Base-by-base conservation (phyloP, 73 alveolate species). In the Stentor roeselii region DNA sequence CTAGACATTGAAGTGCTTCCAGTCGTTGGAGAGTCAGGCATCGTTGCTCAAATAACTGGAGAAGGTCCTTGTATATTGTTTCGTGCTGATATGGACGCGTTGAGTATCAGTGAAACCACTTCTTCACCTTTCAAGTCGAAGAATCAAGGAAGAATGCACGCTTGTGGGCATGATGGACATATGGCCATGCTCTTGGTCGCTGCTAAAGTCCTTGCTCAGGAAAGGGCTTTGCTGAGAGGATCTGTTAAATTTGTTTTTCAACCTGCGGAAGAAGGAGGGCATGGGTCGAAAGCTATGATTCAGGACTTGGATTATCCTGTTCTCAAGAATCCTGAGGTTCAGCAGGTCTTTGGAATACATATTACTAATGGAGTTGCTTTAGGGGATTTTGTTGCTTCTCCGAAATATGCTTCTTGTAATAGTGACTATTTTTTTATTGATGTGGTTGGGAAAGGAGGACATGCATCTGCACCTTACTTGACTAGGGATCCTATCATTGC, bases 141-240 rank as follows among this genome's bases (percentile, higher is more conserved):
- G 27, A 61, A 83, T 15, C n/a, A 39, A 39, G 89, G 89, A 0
- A 6, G 38, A 27, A 77, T 50, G 75, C 91, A 86, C 59, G 91
- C 91, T 21, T 86, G 91, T 83, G 91, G 89, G 3, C 91, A 86
- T 82, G 91, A 86, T 82, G 91, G 90, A 3, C 91, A 86, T 42
- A 78, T 83, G 31, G 89, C 91, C 4, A 83, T 82, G 89, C 38
- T 86, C 30, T 82, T 86, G 21, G 39, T 40, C 11, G 75, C 84
- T 15, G 89, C 89, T n/a, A 59, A 86, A 36, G 42, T 82, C 14
- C 30, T 86, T 3, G 35, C 86, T 4, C 27, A 76, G 15, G 35
- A 40, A 50, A 84, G 50, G 37, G 60, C 50, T 21, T 60, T 60
- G 60, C 61, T 84, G 38, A 84, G 67, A 40, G 89, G 89, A 75